Percentiles rank a stretch among this genome's conserved stretches.
These are phyloP conservation scores for Macadamia tetraphylla DNA, from an alignment of 164 flowering plant genomes.

Conservation along the genomic window DNA sequence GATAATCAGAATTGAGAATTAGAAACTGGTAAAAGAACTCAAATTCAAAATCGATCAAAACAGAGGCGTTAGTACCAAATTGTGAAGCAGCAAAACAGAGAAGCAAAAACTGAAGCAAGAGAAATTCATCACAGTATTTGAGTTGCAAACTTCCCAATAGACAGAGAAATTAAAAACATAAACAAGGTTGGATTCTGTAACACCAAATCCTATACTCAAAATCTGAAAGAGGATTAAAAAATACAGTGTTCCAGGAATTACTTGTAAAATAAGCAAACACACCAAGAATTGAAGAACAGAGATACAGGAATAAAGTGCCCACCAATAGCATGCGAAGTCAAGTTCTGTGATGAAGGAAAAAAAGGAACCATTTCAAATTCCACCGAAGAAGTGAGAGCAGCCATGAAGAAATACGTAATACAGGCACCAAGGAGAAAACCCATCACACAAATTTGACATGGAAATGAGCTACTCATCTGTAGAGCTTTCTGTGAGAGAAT, in stretches of 20 bases:
- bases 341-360: conserved; percentile 28
- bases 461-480: conserved; percentile 75
- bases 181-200: background rate
- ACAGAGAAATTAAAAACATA: background rate
- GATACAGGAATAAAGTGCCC: conserved; percentile 16
- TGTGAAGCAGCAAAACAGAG: no score
- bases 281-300: background rate
- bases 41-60: no score
- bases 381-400: conserved; percentile 46
- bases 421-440: conserved; percentile 87
- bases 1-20: no score
- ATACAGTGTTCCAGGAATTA: background rate
- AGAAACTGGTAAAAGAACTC: no score
- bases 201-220: background rate
- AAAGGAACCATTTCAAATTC: conserved; percentile 34
- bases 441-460: conserved; percentile 81
- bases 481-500: conserved; percentile 74
- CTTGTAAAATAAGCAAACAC: background rate
- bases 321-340: conserved; percentile 35
- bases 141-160: background rate
- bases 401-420: conserved; percentile 60
- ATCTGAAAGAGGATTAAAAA: background rate
- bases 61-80: no score
- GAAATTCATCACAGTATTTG: background rate
- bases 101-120: no score